These are phyloP conservation scores for Hypericum perforatum DNA, from an alignment of 345 rosid species.

Conservation along the genomic window DNA sequence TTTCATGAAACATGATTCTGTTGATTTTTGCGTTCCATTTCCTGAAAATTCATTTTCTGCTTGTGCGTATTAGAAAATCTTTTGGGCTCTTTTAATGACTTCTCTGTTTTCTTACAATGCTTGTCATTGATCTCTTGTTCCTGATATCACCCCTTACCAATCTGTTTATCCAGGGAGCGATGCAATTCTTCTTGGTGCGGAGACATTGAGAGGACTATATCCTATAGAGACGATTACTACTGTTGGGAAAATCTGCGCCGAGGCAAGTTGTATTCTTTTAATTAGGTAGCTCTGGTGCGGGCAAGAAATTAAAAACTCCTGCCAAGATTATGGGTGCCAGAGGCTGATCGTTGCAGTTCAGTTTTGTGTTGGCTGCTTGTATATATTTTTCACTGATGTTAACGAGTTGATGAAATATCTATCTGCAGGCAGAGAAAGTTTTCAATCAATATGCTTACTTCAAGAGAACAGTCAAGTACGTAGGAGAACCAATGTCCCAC, in stretches of 20 bases:
- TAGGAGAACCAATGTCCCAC: slow-evolving; percentile 94
- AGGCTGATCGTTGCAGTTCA: too few relatives aligned
- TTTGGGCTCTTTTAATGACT: too few relatives aligned
- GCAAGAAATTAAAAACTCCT: too few relatives aligned
- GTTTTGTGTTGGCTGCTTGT: too few relatives aligned
- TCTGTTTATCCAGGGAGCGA: slow-evolving; percentile 55
- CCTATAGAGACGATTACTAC: slow-evolving; percentile 83
- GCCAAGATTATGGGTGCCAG: too few relatives aligned
- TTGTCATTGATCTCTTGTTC: too few relatives aligned
- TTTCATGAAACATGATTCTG: too few relatives aligned
- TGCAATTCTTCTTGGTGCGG: slow-evolving; percentile 99
- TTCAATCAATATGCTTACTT: slow-evolving; percentile 84
- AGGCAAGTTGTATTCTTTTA: slow-evolving; percentile 35
- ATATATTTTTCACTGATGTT: not conserved
- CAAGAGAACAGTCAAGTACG: slow-evolving; percentile 80
- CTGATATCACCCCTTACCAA: too few relatives aligned
- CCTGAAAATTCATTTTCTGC: too few relatives aligned
- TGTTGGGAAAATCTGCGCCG: slow-evolving; percentile 86
- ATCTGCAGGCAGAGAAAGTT: slow-evolving; percentile 85
- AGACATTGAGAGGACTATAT: slow-evolving; percentile 84
- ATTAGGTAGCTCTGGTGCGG: not conserved
- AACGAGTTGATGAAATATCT: not conserved
- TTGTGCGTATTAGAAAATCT: too few relatives aligned
- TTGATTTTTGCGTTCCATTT: too few relatives aligned
- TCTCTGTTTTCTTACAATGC: too few relatives aligned